A percentile compares a stretch with the other conserved stretches of the same genome.
Conservation (phyloP, 164 flowering plant species). For the Nelumbo lutea region DNA sequence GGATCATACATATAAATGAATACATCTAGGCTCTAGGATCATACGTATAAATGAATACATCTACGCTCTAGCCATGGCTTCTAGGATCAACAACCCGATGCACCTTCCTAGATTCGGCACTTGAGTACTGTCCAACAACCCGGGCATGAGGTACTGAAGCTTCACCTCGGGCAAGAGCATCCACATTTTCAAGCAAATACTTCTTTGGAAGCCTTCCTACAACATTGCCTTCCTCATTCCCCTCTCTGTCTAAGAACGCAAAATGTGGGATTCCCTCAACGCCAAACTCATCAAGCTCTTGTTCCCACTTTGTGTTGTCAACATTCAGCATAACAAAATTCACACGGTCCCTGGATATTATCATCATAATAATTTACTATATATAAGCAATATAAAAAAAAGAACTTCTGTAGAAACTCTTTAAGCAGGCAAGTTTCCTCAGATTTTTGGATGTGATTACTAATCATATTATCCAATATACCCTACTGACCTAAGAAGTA, state of each 20-base stretch:
- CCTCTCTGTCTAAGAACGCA: conserved; percentile 81
- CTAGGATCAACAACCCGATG: conserved; percentile 82
- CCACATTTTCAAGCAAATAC: conserved; percentile 76
- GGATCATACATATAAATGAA: background rate
- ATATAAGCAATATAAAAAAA: background rate
- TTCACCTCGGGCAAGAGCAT: conserved; percentile 75
- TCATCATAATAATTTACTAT: background rate
- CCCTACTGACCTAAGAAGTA: background rate
- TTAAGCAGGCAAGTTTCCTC: background rate
- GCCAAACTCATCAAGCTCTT: conserved; percentile 96
- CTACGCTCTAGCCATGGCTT: conserved; percentile 35
- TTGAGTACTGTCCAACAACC: conserved; percentile 74
- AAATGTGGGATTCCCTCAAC: conserved; percentile 99
- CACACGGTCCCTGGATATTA: conserved; percentile 60
- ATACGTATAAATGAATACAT: background rate
- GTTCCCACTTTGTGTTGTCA: conserved; percentile 99
- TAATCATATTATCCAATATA: too few relatives aligned
- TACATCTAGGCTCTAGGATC: background rate
- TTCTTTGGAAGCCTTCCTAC: conserved; percentile 77
- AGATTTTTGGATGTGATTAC: background rate
- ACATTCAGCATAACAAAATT: conserved; percentile 97
- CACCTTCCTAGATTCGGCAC: conserved; percentile 73
- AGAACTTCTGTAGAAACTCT: background rate
- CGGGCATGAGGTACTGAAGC: conserved; percentile 80
- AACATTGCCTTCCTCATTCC: conserved; percentile 93